phyloP scores from a whole-genome alignment of 352 stramenopile genomes.

The Globisporangium viniferum region DNA sequence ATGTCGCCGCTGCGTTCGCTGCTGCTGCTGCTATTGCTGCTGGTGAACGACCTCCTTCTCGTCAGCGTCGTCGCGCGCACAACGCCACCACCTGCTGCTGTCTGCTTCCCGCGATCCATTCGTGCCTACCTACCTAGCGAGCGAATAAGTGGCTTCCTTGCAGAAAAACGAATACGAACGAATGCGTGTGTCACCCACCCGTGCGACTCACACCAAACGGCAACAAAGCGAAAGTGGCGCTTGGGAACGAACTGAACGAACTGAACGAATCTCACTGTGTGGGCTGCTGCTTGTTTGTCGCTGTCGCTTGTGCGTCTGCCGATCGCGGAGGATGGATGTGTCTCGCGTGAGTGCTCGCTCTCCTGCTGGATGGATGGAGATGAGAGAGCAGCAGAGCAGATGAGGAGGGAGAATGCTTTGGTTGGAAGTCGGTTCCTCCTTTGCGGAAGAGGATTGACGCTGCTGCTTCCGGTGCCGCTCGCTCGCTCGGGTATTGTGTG shows the following conservation, averaged over 20 bases:
- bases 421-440: not conserved
- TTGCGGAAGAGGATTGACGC: not conserved
- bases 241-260: not conserved
- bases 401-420: not conserved
- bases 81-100: not conserved
- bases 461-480: not conserved
- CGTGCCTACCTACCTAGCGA: not conserved
- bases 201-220: not conserved
- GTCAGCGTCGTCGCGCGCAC: not conserved
- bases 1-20: not conserved
- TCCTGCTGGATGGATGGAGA: not conserved
- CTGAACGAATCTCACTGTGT: not conserved
- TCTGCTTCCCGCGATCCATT: not conserved
- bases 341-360: not conserved
- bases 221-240: not conserved
- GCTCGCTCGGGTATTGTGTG: too few species aligned
- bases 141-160: not conserved
- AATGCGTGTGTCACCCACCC: not conserved
- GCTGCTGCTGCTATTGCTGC: not conserved
- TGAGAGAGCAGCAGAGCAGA: not conserved
- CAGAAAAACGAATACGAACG: too few species aligned
- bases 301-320: not conserved
- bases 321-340: not conserved
- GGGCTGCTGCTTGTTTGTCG: not conserved
- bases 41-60: conserved; percentile 1